Conservation (phyloP, 768 basidiomycete genomes). For the Pisolithus sp. region DNA sequence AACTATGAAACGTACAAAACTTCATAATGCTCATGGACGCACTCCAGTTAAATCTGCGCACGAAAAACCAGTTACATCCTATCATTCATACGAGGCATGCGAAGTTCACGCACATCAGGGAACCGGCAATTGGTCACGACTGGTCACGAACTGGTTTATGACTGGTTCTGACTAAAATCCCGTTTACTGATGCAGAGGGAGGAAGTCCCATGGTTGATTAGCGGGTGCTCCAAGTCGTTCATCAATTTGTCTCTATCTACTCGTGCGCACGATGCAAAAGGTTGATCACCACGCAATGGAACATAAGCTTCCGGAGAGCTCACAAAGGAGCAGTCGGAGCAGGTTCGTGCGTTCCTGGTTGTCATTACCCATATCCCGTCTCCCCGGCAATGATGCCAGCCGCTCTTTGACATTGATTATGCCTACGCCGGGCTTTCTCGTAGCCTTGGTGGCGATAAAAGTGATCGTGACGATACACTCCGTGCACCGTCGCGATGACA, state of each 20-base stretch:
- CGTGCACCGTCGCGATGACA: neutral
- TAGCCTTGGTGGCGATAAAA: constrained; percentile 49
- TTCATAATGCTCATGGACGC: constrained; percentile 99
- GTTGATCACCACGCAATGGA: constrained; percentile 89
- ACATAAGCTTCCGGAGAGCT: constrained; percentile 98
- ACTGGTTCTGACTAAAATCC: too few relatives aligned
- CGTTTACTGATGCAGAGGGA: too few relatives aligned
- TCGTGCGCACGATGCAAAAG: constrained; percentile 31
- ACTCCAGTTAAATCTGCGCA: constrained; percentile 83
- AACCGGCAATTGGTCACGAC: too few relatives aligned
- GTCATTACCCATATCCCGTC: neutral
- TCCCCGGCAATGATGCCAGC: constrained; percentile 32
- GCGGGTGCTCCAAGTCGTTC: constrained; percentile 36
- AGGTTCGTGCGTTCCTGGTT: constrained; percentile 43
- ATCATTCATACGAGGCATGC: constrained; percentile 89
- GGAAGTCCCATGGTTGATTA: constrained; percentile 78
- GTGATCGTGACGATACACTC: constrained; percentile 1
- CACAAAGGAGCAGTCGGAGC: constrained; percentile 88
- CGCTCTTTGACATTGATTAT: constrained; percentile 94
- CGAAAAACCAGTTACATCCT: constrained; percentile 95
- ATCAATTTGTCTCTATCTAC: neutral
- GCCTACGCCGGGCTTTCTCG: constrained; percentile 93
- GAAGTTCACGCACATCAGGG: too few relatives aligned
- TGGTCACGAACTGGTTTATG: too few relatives aligned
- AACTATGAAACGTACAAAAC: constrained; percentile 41